Evolutionary conservation across 768 basidiomycete genomes (phyloP).

Genomic region (Leccinum arenicola): DNA sequence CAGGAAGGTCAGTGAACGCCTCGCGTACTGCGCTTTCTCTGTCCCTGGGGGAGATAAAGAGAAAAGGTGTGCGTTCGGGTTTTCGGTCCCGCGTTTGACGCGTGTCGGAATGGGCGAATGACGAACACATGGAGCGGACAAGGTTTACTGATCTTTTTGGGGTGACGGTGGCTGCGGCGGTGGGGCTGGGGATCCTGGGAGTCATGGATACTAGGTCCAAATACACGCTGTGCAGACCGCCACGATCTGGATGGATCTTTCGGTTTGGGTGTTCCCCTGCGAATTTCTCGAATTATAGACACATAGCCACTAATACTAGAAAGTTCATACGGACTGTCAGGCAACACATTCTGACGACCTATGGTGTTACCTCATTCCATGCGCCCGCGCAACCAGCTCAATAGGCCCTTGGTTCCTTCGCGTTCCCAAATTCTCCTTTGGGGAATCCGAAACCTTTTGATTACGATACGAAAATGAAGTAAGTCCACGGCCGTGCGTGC

Average conservation of each 20-base stretch:
- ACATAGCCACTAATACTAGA: background rate
- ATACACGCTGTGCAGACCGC: background rate
- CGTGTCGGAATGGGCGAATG: background rate
- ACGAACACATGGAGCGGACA: background rate
- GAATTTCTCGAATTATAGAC: background rate
- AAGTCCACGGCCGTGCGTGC: background rate
- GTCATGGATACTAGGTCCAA: background rate
- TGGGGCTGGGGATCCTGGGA: background rate
- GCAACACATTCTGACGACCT: background rate
- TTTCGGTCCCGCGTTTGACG: background rate
- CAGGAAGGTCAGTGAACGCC: slow-evolving; percentile 3
- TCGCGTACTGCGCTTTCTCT: background rate
- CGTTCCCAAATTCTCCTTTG: slow-evolving; percentile 82
- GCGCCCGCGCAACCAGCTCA: slow-evolving; percentile 76
- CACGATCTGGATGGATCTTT: background rate
- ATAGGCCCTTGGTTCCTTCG: slow-evolving; percentile 77
- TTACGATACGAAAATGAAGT: background rate
- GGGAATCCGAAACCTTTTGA: slow-evolving; percentile 72
- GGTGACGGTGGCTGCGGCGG: background rate
- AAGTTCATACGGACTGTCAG: background rate
- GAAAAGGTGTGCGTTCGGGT: background rate
- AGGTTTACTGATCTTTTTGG: background rate
- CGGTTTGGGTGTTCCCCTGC: background rate
- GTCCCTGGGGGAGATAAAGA: background rate
- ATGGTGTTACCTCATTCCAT: slow-evolving; percentile 45